phyloP scores from a whole-genome alignment of 2,329 filamentous ascomycete genomes.

The Cercospora canescens region DNA sequence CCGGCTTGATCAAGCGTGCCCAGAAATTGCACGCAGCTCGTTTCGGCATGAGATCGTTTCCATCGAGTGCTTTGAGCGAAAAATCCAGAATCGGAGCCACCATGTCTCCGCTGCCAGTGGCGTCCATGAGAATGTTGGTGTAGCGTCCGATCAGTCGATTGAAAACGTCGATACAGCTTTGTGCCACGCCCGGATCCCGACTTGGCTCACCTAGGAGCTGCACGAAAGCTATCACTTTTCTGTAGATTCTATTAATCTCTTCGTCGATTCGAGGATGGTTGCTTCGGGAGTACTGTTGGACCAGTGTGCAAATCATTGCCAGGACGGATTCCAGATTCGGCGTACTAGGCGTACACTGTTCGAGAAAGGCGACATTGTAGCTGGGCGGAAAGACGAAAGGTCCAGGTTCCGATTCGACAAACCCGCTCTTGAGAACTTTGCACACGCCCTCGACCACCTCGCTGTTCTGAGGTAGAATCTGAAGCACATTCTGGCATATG shows the following conservation, averaged over 20 bases:
- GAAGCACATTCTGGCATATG: conserved; percentile 52
- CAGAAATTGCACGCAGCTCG: conserved; percentile 73
- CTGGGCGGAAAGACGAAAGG: conserved; percentile 73
- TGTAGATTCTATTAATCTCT: conserved; percentile 56
- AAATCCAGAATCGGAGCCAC: conserved; percentile 63
- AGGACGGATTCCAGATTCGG: conserved; percentile 69
- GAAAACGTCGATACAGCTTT: conserved; percentile 72
- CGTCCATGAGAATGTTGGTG: conserved; percentile 61
- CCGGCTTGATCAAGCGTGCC: conserved; percentile 55
- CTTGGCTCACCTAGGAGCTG: conserved; percentile 62
- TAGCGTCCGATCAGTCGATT: conserved; percentile 63
- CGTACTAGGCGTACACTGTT: conserved; percentile 55
- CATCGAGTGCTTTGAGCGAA: conserved; percentile 67
- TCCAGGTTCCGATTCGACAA: conserved; percentile 71
- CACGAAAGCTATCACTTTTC: conserved; percentile 64
- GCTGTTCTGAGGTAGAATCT: conserved; percentile 58
- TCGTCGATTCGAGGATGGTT: conserved; percentile 45
- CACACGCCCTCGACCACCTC: conserved; percentile 74
- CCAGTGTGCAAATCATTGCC: conserved; percentile 69
- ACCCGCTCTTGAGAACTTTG: conserved; percentile 69
- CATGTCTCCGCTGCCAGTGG: conserved; percentile 55
- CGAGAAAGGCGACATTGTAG: conserved; percentile 64
- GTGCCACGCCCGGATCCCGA: conserved; percentile 69
- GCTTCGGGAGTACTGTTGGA: conserved; percentile 44
- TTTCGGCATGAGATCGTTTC: conserved; percentile 74